These are phyloP conservation scores for Puccinia hordei DNA, from an alignment of 1,284 basidiomycete genomes.

Conservation along the genomic window DNA sequence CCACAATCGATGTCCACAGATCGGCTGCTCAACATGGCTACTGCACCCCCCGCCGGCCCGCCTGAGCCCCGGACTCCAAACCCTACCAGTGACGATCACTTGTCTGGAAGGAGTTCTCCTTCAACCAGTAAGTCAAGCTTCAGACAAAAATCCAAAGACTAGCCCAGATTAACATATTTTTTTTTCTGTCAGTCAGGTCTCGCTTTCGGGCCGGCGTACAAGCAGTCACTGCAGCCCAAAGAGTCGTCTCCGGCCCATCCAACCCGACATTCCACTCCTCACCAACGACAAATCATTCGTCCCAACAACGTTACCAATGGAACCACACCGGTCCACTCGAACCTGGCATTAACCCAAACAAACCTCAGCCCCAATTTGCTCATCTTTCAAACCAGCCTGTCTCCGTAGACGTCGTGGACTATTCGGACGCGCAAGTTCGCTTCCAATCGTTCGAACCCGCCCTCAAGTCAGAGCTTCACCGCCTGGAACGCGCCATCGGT, in stretches of 20 bases:
- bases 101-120: neutral
- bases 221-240: conserved; percentile 28
- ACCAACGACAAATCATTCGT: neutral
- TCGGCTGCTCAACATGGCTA: neutral
- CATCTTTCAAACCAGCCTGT: conserved; percentile 28
- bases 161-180: neutral
- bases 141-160: neutral
- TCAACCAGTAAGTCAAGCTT: neutral
- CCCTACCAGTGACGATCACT: neutral
- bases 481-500: neutral
- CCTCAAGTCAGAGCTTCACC: neutral
- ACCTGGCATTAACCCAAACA: conserved; percentile 32
- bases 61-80: neutral
- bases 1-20: neutral
- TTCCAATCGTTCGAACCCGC: conserved; percentile 3
- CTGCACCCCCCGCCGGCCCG: neutral
- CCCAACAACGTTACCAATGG: conserved; percentile 22
- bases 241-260: conserved; percentile 4
- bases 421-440: conserved; percentile 21
- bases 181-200: neutral
- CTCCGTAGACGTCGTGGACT: conserved; percentile 31
- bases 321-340: conserved; percentile 3
- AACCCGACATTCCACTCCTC: conserved; percentile 1
- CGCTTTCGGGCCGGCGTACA: conserved; percentile 2
- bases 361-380: conserved; percentile 33